Evolutionary conservation across 2,329 filamentous ascomycete genomes (phyloP).

Genomic region (Leptographium wingfieldii): DNA sequence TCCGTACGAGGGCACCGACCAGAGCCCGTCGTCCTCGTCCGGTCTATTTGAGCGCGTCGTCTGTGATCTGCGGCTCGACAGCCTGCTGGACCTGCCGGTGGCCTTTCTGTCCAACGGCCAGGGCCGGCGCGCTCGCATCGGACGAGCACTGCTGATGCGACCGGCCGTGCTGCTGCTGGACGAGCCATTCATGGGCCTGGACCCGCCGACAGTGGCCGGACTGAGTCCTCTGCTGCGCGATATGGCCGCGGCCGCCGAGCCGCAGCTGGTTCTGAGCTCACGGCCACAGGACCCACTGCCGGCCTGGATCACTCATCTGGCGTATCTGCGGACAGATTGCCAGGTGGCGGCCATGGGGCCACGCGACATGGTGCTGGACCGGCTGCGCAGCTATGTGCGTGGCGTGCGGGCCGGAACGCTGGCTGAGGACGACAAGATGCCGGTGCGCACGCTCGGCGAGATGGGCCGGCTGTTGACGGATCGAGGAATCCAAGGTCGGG

Average conservation of each 20-base stretch:
- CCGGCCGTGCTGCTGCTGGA: constrained; percentile 80
- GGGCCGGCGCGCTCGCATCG: constrained; percentile 74
- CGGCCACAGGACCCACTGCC: constrained; percentile 80
- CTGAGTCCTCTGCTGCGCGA: constrained; percentile 59
- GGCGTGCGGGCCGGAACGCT: constrained; percentile 31
- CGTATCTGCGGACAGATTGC: constrained; percentile 57
- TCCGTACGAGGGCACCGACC: constrained; percentile 36
- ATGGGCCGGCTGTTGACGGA: constrained; percentile 35
- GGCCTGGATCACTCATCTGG: constrained; percentile 77
- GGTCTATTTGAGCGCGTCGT: constrained; percentile 47
- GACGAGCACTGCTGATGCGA: constrained; percentile 63
- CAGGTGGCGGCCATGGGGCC: constrained; percentile 53
- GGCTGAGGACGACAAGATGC: constrained; percentile 33
- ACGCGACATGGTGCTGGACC: constrained; percentile 48
- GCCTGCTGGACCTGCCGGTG: constrained; percentile 68
- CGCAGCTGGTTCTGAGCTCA: constrained; percentile 63
- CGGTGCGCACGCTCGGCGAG: constrained; percentile 34
- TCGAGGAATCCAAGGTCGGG: constrained; percentile 24
- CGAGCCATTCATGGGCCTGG: constrained; percentile 92
- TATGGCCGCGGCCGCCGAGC: constrained; percentile 53
- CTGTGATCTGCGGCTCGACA: constrained; percentile 52
- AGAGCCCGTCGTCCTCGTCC: constrained; percentile 23
- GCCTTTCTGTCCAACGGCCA: constrained; percentile 90
- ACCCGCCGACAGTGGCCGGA: constrained; percentile 64
- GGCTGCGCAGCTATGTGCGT: constrained; percentile 34